Base-by-base conservation (phyloP, 2,329 filamentous ascomycete genomes). In the Rhinocladiella similis region DNA sequence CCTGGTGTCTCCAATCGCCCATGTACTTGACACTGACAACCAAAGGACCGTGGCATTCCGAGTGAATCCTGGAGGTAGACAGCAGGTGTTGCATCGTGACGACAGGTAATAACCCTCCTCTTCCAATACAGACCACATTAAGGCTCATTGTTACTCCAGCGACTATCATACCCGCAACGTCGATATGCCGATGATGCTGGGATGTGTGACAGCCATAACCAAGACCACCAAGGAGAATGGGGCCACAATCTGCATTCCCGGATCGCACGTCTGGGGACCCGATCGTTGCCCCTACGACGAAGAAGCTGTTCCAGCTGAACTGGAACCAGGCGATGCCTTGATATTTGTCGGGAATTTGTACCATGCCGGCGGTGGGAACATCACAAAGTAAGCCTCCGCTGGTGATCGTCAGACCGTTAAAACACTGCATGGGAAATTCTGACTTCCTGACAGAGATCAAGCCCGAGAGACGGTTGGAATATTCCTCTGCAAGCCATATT, bases 171-270 rank as follows among this genome's bases (percentile, higher is more conserved):
- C 77, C 65, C 60, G 67, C 10, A 69, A 73, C 50, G 65, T 66
- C 25, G 67, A 71, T 52, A 65, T 72, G 62, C 71, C 73, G 3
- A 67, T 71, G 14, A 71, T 75, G 70, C 64, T 74, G 6, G 72
- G 71, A 14, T 74, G 72, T 47, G 68, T 72, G n/a, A 70, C 69
- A 2, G 72, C 74, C 20, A 47, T 61, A 43, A 67, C 57, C 5
- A 65, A 63, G 22, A 60, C 65, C 6, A 67, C 63, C 1, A 66
- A 61, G 25, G 63, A 58, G 19, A 71, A 72, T 46, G 69, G 69
- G 3, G 68, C 67, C 7, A 72, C 69, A 12, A 60, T 65, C 36
- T 65, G 68, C 51, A 68, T 70, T 16, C 68, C 67, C 1, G 60
- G 67, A 1, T 65, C 62, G 33, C 69, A 71, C 56, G 54, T 68